A percentile compares a stretch with the other conserved stretches of the same genome.
Conservation (phyloP, 306 rosid genomes). For the Ormosia semicastrata region DNA sequence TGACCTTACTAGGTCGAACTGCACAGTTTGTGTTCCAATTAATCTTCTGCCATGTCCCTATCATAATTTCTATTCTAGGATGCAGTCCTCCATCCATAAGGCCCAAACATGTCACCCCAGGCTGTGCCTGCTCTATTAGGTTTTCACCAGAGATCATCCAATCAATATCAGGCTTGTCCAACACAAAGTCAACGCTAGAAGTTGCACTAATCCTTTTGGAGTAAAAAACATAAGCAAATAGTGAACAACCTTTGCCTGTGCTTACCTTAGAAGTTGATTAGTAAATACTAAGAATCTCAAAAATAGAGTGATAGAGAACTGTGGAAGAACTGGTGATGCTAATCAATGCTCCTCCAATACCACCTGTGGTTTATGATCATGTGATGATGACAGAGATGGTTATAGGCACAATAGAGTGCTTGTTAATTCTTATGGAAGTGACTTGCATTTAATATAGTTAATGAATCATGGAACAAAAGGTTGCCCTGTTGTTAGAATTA, state of each 20-base stretch:
- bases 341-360: not conserved
- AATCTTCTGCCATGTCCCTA: constrained; percentile 22
- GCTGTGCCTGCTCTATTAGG: constrained; percentile 28
- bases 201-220: not conserved
- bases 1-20: not conserved
- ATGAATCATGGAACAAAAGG: not conserved
- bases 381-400: not conserved
- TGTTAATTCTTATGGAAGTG: not conserved
- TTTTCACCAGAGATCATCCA: constrained; percentile 52
- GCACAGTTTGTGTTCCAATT: not conserved
- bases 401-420: not conserved
- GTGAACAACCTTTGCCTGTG: not conserved
- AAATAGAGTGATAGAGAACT: not conserved
- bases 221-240: not conserved
- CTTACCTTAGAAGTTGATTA: not conserved
- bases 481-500: constrained; percentile 4
- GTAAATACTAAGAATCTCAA: not conserved
- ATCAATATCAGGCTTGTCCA: constrained; percentile 17
- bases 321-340: not conserved
- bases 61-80: constrained; percentile 30
- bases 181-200: constrained; percentile 41
- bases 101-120: constrained; percentile 46
- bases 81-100: constrained; percentile 44
- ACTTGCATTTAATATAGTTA: not conserved
- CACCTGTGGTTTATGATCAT: not conserved